phyloP scores from a whole-genome alignment of 2,329 filamentous ascomycete genomes.

The Aulographum hederae region DNA sequence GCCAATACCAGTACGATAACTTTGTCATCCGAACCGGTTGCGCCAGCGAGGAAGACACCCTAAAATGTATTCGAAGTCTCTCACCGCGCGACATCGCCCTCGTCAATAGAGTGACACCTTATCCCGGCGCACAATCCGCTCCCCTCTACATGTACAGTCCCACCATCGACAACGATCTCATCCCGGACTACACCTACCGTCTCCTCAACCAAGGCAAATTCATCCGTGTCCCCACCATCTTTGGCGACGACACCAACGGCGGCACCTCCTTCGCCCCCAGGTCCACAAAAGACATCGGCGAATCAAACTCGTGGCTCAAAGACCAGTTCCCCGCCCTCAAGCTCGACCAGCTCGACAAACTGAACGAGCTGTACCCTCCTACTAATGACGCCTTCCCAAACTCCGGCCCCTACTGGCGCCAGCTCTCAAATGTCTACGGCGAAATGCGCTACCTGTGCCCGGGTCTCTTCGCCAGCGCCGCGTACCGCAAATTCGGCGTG shows the following conservation, averaged over 20 bases:
- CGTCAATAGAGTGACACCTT: slow-evolving; percentile 27
- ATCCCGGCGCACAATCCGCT: slow-evolving; percentile 8
- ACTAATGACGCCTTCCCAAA: slow-evolving; percentile 6
- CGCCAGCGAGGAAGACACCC: slow-evolving; percentile 16
- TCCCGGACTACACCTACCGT: slow-evolving; percentile 44
- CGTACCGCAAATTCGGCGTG: slow-evolving; percentile 42
- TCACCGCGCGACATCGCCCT: slow-evolving; percentile 23
- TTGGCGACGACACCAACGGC: slow-evolving; percentile 65
- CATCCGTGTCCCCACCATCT: slow-evolving; percentile 42
- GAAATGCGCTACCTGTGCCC: not conserved
- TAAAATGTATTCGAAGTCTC: slow-evolving; percentile 28
- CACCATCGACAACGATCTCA: slow-evolving; percentile 46
- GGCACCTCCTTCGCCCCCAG: slow-evolving; percentile 54
- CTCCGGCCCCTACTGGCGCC: not conserved
- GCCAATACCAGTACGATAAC: slow-evolving; percentile 2
- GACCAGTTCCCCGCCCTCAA: not conserved
- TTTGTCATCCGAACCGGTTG: slow-evolving; percentile 29
- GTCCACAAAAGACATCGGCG: slow-evolving; percentile 32
- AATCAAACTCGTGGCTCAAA: not conserved
- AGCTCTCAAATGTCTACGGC: not conserved
- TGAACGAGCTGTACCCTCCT: not conserved
- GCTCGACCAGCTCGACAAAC: not conserved
- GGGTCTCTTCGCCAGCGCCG: slow-evolving; percentile 6
- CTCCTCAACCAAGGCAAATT: slow-evolving; percentile 35
- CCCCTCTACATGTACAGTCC: slow-evolving; percentile 40